These are phyloP conservation scores for Corniculantispora saksenae DNA, from an alignment of 2,329 filamentous ascomycete species.

Conservation along the genomic window DNA sequence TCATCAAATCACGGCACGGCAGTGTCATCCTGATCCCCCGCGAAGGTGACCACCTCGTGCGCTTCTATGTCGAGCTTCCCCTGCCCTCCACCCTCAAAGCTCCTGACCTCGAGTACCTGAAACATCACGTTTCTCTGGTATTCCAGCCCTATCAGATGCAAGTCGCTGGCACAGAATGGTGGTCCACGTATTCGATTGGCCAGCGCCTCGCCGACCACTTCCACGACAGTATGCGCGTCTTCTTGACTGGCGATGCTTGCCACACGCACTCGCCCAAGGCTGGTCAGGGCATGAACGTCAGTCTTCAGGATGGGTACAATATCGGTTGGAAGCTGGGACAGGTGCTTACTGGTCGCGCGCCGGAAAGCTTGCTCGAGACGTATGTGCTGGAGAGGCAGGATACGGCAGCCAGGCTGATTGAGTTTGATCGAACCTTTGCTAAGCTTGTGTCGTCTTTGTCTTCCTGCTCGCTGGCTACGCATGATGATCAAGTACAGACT, in stretches of 20 bases:
- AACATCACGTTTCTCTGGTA: constrained; percentile 33
- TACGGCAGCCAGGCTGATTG: constrained; percentile 64
- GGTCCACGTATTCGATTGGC: constrained; percentile 64
- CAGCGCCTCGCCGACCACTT: constrained; percentile 62
- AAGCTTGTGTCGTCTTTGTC: constrained; percentile 48
- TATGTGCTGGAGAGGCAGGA: constrained; percentile 53
- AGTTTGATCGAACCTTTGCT: constrained; percentile 57
- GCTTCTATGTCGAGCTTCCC: constrained; percentile 60
- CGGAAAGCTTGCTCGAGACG: constrained; percentile 41
- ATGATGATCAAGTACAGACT: constrained; percentile 28
- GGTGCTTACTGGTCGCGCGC: constrained; percentile 40
- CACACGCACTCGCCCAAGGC: constrained; percentile 60
- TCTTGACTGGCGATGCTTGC: constrained; percentile 67
- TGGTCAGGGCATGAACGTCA: constrained; percentile 70
- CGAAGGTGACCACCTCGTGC: constrained; percentile 56
- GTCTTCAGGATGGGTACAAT: constrained; percentile 63
- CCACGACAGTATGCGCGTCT: constrained; percentile 54
- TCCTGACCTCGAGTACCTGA: not conserved
- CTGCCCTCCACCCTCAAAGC: constrained; percentile 37
- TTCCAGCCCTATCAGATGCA: constrained; percentile 57
- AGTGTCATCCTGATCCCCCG: constrained; percentile 63
- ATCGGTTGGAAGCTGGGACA: constrained; percentile 55
- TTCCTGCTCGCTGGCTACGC: not conserved
- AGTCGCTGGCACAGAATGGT: constrained; percentile 59
- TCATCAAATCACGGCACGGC: constrained; percentile 55